phyloP scores from a whole-genome alignment of 2,329 filamentous ascomycete species.

The Volutella citrinella region DNA sequence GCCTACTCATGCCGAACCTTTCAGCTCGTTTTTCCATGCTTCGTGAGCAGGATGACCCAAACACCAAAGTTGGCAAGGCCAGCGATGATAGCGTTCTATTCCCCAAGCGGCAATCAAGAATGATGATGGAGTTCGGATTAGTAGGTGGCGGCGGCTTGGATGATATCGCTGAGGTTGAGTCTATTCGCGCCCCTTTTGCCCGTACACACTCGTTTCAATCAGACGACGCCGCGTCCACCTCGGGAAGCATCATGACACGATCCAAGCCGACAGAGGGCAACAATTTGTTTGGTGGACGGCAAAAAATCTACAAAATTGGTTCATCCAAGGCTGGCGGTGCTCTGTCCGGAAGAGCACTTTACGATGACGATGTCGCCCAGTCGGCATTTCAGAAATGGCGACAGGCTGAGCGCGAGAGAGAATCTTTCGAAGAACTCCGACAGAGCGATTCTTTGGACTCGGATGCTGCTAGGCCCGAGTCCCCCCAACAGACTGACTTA shows the following conservation, averaged over 20 bases:
- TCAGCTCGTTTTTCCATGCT: slow-evolving; percentile 97
- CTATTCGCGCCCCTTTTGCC: slow-evolving; percentile 62
- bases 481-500: slow-evolving; percentile 58
- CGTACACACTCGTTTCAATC: slow-evolving; percentile 64
- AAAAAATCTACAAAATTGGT: slow-evolving; percentile 90
- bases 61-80: slow-evolving; percentile 85
- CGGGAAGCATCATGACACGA: slow-evolving; percentile 77
- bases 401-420: slow-evolving; percentile 54
- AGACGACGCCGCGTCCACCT: slow-evolving; percentile 67
- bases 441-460: slow-evolving; percentile 18
- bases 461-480: slow-evolving; percentile 30
- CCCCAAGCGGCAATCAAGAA: slow-evolving; percentile 74
- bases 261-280: slow-evolving; percentile 85
- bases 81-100: slow-evolving; percentile 91
- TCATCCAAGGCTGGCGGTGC: slow-evolving; percentile 44
- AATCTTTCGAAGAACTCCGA: slow-evolving; percentile 34
- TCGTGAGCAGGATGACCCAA: slow-evolving; percentile 88
- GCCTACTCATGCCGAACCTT: slow-evolving; percentile 90
- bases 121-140: slow-evolving; percentile 70
- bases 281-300: slow-evolving; percentile 87
- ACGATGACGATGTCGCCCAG: slow-evolving; percentile 80
- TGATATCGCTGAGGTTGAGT: slow-evolving; percentile 90
- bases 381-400: slow-evolving; percentile 81
- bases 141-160: slow-evolving; percentile 54
- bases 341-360: slow-evolving; percentile 69